Percentiles rank a stretch among this genome's conserved stretches.
Evolutionary conservation across 345 rosid genomes (phyloP).

Genomic region (Syzygium aqueum): DNA sequence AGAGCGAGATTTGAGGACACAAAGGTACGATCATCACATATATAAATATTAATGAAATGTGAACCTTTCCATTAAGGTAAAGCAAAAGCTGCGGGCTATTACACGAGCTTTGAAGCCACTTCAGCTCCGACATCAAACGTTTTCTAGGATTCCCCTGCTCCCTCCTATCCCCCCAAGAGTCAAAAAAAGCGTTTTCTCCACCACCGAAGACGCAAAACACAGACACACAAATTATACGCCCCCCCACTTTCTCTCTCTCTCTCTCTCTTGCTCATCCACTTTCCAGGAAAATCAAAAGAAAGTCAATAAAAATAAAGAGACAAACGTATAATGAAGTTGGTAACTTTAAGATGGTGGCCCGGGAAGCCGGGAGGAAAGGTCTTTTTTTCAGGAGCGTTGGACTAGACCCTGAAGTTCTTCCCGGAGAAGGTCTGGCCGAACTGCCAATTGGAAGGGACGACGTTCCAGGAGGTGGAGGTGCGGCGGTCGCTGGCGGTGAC

Average conservation of each 20-base stretch:
- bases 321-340: background rate
- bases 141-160: background rate
- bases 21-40: background rate
- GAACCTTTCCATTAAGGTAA: background rate
- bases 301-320: background rate
- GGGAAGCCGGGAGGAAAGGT: background rate
- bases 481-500: slow-evolving; percentile 43
- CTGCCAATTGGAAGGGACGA: slow-evolving; percentile 41
- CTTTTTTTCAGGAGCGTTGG: background rate
- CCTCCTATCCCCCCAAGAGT: background rate
- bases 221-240: background rate
- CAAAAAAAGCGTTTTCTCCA: background rate
- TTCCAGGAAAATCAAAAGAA: background rate
- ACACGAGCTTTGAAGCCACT: slow-evolving; percentile 19
- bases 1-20: background rate
- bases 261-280: background rate
- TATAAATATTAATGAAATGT: background rate
- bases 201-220: background rate
- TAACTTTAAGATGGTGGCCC: background rate
- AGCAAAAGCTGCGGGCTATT: slow-evolving; percentile 25
- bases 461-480: slow-evolving; percentile 37
- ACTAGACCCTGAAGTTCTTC: slow-evolving; percentile 42
- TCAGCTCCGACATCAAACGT: slow-evolving; percentile 15
- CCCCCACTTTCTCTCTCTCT: background rate
- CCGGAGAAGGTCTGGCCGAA: slow-evolving; percentile 53